phyloP scores from a whole-genome alignment of 2,329 filamentous ascomycete species.

The Ophiocordyceps unilateralis region DNA sequence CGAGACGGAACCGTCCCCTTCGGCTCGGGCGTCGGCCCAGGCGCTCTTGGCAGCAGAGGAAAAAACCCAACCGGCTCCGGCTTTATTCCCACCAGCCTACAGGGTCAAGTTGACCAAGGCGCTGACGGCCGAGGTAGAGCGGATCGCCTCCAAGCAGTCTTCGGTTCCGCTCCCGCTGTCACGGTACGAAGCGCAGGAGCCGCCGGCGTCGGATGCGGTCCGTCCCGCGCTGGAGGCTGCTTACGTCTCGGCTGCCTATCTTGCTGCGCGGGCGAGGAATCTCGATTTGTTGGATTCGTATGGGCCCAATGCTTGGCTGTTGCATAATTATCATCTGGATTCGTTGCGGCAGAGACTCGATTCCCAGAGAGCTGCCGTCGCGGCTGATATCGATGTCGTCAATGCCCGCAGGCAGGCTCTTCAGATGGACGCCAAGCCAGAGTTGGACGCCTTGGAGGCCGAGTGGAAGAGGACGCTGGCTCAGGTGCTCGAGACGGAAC shows the following conservation, averaged over 20 bases:
- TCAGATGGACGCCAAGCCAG: conserved; percentile 23
- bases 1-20: not conserved
- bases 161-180: conserved; percentile 48
- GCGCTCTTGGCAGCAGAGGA: not conserved
- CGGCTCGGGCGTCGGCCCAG: too few species aligned
- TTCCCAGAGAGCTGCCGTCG: conserved; percentile 51
- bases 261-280: conserved; percentile 31
- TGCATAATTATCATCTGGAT: conserved; percentile 69
- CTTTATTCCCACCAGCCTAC: not conserved
- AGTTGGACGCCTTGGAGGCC: conserved; percentile 58
- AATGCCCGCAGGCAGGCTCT: conserved; percentile 28
- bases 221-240: conserved; percentile 44
- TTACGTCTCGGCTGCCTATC: conserved; percentile 33
- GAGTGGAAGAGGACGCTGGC: conserved; percentile 67
- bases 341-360: conserved; percentile 48
- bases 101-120: conserved; percentile 41
- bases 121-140: conserved; percentile 50
- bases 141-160: conserved; percentile 31
- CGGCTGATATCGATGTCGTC: conserved; percentile 53
- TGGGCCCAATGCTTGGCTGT: conserved; percentile 84
- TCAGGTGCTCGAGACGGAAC: conserved; percentile 68
- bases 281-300: conserved; percentile 61
- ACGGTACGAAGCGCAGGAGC: conserved; percentile 65
- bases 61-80: not conserved
- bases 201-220: conserved; percentile 25